These are phyloP conservation scores for Curvularia eragrostidis DNA, from an alignment of 2,329 filamentous ascomycete genomes.

Conservation along the genomic window DNA sequence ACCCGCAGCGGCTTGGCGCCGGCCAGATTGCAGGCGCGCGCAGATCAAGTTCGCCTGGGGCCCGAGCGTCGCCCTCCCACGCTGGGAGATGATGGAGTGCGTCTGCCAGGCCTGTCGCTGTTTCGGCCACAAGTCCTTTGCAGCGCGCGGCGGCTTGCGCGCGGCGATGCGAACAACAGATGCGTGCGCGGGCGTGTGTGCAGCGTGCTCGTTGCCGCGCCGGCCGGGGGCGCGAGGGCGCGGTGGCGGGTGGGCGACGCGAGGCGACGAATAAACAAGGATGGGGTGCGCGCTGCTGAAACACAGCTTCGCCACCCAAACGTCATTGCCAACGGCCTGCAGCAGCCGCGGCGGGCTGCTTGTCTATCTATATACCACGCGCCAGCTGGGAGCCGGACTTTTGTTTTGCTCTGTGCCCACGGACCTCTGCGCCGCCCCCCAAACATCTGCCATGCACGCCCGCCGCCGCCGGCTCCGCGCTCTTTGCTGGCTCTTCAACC, in stretches of 20 bases:
- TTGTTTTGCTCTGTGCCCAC: constrained; percentile 6
- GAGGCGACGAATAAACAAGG: constrained; percentile 10
- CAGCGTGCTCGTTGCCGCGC: neutral
- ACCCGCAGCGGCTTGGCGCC: constrained; percentile 2
- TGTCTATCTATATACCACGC: constrained; percentile 6
- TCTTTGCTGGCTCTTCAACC: neutral
- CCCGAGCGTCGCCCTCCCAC: constrained; percentile 10
- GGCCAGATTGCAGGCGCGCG: constrained; percentile 17
- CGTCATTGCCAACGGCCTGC: constrained; percentile 14
- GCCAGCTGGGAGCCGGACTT: neutral
- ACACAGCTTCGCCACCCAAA: constrained; percentile 19
- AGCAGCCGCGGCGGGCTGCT: neutral
- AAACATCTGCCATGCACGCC: neutral
- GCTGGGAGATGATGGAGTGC: neutral
- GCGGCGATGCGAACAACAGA: neutral
- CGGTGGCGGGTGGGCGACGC: constrained; percentile 1
- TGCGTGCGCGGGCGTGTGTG: neutral
- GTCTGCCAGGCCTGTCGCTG: neutral
- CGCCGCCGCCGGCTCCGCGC: constrained; percentile 12
- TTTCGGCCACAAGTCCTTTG: no score
- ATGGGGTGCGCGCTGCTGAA: constrained; percentile 14
- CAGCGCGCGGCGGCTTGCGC: neutral
- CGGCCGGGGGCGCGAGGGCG: neutral
- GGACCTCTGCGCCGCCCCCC: neutral
- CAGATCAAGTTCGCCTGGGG: constrained; percentile 32